Percentiles rank a stretch among this genome's conserved stretches.
These are phyloP conservation scores for Candida nemodendra DNA, from an alignment of 805 yeast species.

Conservation along the genomic window DNA sequence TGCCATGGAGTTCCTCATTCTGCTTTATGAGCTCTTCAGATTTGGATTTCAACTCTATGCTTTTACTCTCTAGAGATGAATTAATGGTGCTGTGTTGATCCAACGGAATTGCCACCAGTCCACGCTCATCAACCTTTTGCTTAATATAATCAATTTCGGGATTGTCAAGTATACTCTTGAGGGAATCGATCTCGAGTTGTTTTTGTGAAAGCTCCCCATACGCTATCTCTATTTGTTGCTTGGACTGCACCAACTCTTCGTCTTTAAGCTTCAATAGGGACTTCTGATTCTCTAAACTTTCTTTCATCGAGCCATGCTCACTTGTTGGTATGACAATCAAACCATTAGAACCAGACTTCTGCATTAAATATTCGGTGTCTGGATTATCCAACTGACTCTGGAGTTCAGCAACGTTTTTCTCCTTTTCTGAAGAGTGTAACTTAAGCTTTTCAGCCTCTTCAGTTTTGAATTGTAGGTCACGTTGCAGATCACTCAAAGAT, in stretches of 20 bases:
- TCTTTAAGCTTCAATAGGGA: background rate
- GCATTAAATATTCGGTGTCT: conserved; percentile 5
- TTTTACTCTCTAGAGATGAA: background rate
- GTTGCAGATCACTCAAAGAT: background rate
- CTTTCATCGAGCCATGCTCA: conserved; percentile 5
- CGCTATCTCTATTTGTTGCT: background rate
- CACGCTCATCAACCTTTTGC: conserved; percentile 29
- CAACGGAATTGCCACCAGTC: conserved; percentile 26
- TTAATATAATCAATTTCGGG: conserved; percentile 34
- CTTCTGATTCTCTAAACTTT: background rate
- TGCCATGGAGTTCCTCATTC: conserved; percentile 1
- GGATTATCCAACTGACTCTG: conserved; percentile 9
- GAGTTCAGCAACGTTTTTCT: background rate
- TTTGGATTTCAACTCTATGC: background rate
- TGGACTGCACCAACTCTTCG: background rate
- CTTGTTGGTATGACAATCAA: conserved; percentile 8
- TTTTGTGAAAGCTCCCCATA: conserved; percentile 2
- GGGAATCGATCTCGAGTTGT: conserved; percentile 9
- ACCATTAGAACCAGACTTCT: conserved; percentile 4
- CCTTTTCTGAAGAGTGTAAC: background rate
- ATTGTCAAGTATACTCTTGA: conserved; percentile 17
- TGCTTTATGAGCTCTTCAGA: background rate
- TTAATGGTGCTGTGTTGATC: conserved; percentile 22
- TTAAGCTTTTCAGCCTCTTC: background rate
- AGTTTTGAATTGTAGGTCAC: background rate